Percentiles rank a stretch among this genome's conserved stretches.
Evolutionary conservation across 345 rosid species (phyloP).

Genomic region (Aquilaria sinensis): DNA sequence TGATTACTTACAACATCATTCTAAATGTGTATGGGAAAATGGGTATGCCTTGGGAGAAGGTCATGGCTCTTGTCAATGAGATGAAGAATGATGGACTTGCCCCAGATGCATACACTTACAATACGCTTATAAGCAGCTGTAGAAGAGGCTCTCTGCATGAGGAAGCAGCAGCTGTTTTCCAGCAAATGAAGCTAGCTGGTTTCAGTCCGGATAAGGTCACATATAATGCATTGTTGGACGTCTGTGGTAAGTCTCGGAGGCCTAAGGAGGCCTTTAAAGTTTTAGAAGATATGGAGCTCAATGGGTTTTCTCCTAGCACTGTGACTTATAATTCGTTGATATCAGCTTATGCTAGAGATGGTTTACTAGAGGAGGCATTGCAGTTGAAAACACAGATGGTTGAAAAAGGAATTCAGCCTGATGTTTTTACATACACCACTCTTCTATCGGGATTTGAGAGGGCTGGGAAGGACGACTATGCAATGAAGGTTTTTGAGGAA

Average conservation of each 20-base stretch:
- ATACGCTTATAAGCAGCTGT: constrained; percentile 84
- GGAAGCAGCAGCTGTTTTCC: constrained; percentile 67
- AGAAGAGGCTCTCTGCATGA: constrained; percentile 74
- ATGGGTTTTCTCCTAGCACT: constrained; percentile 56
- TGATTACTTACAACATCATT: constrained; percentile 82
- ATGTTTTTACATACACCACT: constrained; percentile 94
- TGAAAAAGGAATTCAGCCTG: constrained; percentile 64
- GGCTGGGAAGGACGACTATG: constrained; percentile 80
- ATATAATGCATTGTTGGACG: constrained; percentile 73
- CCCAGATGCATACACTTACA: constrained; percentile 77
- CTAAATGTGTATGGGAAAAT: constrained; percentile 86
- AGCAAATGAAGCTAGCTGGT: constrained; percentile 70
- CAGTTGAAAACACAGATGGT: constrained; percentile 72
- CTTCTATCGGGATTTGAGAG: constrained; percentile 85
- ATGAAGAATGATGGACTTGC: constrained; percentile 59
- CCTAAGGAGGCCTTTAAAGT: constrained; percentile 83
- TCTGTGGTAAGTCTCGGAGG: constrained; percentile 86
- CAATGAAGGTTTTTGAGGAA: constrained; percentile 69
- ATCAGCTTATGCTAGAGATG: constrained; percentile 80
- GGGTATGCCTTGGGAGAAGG: constrained; percentile 96
- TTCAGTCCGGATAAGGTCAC: constrained; percentile 80
- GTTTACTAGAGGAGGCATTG: constrained; percentile 68
- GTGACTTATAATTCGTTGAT: constrained; percentile 87
- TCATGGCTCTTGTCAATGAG: constrained; percentile 44
- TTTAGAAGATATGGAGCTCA: constrained; percentile 68